Base-by-base conservation (phyloP, 495 filamentous ascomycete species). In the Astrothelium subdiscretum region DNA sequence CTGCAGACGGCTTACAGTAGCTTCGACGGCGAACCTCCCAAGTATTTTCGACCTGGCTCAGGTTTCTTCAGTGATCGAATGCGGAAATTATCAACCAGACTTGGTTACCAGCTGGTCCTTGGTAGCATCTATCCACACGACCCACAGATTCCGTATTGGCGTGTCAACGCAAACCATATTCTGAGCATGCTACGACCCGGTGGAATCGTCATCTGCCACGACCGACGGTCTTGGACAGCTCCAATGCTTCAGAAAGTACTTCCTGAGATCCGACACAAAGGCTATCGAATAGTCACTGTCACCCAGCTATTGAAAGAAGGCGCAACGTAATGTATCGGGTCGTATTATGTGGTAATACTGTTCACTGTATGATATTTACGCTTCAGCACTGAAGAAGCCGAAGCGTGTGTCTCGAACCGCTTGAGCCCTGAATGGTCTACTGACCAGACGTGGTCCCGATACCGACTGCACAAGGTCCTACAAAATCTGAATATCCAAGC, bases 51-150 rank as follows among this genome's bases (percentile, higher is more conserved):
- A 0, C 90, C 90, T 0, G 90, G 90, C 0, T 89, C 85, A 0
- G 90, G 90, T 20, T 85, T 92, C 68, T 94, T 92, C 69, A 87
- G 81, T 65, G 72, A 77, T 12, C 72, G 83, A 6, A 88, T 94
- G 82, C 75, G 85, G 11, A 72, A 72, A 22, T 68, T 85, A 10
- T 72, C 88, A 13, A 64, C 68, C 22, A 71, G 66, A 54, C 59
- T 90, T 51, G 84, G 84, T 0, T 90, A 88, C 70, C 69, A 77
- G 44, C 67, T 92, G 2, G 87, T 92, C 18, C 74, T 95, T 32
- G 90, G 90, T 15, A 86, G 83, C 70, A 86, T 94, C 32, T 95
- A 92, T 72, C 90, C 90, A 15, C 89, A 95, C 74, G 90, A 95
- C 73, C 81, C 90, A 54, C 88, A 92, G 76, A 83, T 95, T 35